phyloP scores from a whole-genome alignment of 2,329 filamentous ascomycete species.

The Aspergillus sojae region DNA sequence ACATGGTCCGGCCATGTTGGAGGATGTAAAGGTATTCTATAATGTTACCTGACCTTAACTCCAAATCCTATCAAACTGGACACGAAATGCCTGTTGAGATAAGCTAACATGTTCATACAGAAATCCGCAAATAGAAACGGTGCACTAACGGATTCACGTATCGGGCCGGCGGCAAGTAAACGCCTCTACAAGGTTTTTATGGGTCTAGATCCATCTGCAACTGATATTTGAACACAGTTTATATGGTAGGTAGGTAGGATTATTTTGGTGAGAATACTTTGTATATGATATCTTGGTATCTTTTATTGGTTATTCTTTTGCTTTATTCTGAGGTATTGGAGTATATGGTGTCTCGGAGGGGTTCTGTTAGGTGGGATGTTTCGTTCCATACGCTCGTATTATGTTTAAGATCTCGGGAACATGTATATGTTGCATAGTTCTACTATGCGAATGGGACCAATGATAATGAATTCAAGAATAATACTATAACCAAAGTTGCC shows the following conservation, averaged over 20 bases:
- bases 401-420: neutral
- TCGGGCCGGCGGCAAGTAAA: conserved; percentile 52
- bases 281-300: neutral
- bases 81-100: neutral
- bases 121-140: conserved; percentile 54
- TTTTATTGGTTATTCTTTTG: neutral
- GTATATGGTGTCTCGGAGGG: neutral
- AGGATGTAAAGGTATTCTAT: conserved; percentile 54
- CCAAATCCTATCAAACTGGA: neutral
- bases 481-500: neutral
- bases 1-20: conserved; percentile 63
- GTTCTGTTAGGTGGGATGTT: neutral
- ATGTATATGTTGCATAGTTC: neutral
- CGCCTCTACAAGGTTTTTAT: conserved; percentile 54
- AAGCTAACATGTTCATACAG: conserved; percentile 22
- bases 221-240: conserved; percentile 38
- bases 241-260: neutral
- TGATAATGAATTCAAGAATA: neutral
- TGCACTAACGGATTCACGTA: conserved; percentile 45
- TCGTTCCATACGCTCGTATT: neutral
- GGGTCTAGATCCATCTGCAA: conserved; percentile 47
- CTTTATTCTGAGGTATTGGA: neutral
- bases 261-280: neutral
- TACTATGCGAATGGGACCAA: neutral
- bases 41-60: neutral